Evolutionary conservation across 805 yeast species (phyloP).

Genomic region (Cyberlindnera mycetangii): DNA sequence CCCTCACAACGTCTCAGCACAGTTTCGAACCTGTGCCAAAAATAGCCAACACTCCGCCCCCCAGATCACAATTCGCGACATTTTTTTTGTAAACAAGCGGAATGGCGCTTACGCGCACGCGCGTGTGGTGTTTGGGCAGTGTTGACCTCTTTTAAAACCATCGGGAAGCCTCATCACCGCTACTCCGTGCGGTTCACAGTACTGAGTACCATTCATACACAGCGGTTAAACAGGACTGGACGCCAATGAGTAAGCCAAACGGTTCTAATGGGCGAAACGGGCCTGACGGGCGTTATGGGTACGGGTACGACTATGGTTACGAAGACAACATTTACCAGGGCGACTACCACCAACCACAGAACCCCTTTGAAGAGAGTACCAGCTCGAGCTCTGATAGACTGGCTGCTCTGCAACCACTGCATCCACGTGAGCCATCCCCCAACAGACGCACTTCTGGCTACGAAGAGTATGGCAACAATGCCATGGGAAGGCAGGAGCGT

Average conservation of each 20-base stretch:
- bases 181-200: too few relatives aligned
- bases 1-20: neutral
- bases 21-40: neutral
- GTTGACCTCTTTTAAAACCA: too few relatives aligned
- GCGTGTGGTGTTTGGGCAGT: too few relatives aligned
- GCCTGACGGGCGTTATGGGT: slow-evolving; percentile 4
- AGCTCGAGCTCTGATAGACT: slow-evolving; percentile 12
- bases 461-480: slow-evolving; percentile 4
- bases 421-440: slow-evolving; percentile 16
- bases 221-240: too few relatives aligned
- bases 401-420: slow-evolving; percentile 11
- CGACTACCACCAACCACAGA: slow-evolving; percentile 14
- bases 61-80: neutral
- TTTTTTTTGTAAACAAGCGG: slow-evolving; percentile 3
- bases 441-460: slow-evolving; percentile 6
- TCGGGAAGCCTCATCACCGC: too few relatives aligned
- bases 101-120: neutral
- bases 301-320: slow-evolving; percentile 6
- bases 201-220: neutral
- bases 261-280: neutral
- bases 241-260: neutral
- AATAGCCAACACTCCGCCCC: neutral
- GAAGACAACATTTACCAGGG: slow-evolving; percentile 6
- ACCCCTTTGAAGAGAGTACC: slow-evolving; percentile 19
- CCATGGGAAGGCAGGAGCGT: slow-evolving; percentile 2